Percentiles rank a stretch among this genome's conserved stretches.
phyloP scores from a whole-genome alignment of 2,329 filamentous ascomycete genomes.

The Paracorniculantispora psalliotae region DNA sequence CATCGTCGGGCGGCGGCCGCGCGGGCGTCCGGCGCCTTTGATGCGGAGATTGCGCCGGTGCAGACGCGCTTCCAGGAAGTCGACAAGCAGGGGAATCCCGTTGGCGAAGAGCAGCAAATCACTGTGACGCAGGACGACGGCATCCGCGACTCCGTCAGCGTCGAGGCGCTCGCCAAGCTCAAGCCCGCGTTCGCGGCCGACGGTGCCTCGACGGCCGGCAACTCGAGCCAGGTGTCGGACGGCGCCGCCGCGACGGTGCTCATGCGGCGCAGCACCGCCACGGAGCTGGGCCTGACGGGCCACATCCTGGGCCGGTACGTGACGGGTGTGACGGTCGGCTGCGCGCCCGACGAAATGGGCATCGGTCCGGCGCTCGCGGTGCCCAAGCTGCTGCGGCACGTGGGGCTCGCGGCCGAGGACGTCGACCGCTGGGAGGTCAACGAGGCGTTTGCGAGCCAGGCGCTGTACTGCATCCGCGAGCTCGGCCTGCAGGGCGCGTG shows the following conservation, averaged over 20 bases:
- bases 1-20: slow-evolving; percentile 71
- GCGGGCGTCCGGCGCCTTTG: slow-evolving; percentile 64
- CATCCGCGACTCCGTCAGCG: slow-evolving; percentile 61
- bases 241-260: slow-evolving; percentile 79
- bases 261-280: slow-evolving; percentile 78
- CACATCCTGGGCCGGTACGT: slow-evolving; percentile 81
- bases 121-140: slow-evolving; percentile 78
- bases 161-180: slow-evolving; percentile 69
- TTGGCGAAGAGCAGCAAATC: slow-evolving; percentile 54
- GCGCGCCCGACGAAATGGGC: slow-evolving; percentile 89
- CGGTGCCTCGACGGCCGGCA: slow-evolving; percentile 79
- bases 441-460: slow-evolving; percentile 68
- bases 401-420: slow-evolving; percentile 62
- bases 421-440: slow-evolving; percentile 91
- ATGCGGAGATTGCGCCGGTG: slow-evolving; percentile 75
- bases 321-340: slow-evolving; percentile 69
- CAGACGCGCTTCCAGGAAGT: slow-evolving; percentile 62
- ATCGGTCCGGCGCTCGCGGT: slow-evolving; percentile 83
- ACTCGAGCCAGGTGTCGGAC: slow-evolving; percentile 80
- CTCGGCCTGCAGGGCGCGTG: slow-evolving; percentile 60
- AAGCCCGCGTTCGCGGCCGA: slow-evolving; percentile 79
- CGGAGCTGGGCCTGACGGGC: slow-evolving; percentile 61
- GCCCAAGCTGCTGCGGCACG: slow-evolving; percentile 68
- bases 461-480: slow-evolving; percentile 65
- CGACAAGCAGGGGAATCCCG: slow-evolving; percentile 53